These are phyloP conservation scores for Candida incommunis DNA, from an alignment of 805 yeast species.

Conservation along the genomic window DNA sequence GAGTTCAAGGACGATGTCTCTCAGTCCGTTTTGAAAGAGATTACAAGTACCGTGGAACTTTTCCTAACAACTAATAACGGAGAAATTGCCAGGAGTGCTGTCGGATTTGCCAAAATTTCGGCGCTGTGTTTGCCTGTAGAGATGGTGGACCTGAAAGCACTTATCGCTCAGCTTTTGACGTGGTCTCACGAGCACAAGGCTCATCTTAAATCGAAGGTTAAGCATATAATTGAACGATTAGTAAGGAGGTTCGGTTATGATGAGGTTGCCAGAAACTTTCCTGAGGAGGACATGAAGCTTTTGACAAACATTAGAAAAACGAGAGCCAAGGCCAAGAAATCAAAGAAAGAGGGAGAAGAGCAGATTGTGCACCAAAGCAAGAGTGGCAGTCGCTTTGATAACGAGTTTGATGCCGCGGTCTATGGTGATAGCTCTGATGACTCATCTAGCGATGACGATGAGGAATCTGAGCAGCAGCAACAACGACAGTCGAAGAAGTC, in stretches of 20 bases:
- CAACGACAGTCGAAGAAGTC: too few species aligned
- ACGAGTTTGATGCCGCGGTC: slow-evolving; percentile 87
- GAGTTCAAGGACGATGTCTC: slow-evolving; percentile 66
- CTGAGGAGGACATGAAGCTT: slow-evolving; percentile 78
- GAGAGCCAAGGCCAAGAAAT: slow-evolving; percentile 47
- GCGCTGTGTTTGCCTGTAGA: slow-evolving; percentile 73
- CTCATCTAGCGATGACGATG: slow-evolving; percentile 37
- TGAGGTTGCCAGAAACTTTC: slow-evolving; percentile 66
- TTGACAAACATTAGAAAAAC: slow-evolving; percentile 75
- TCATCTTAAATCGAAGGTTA: slow-evolving; percentile 83
- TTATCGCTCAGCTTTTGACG: slow-evolving; percentile 60
- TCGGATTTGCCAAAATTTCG: slow-evolving; percentile 89
- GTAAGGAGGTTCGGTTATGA: slow-evolving; percentile 87
- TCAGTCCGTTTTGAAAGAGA: slow-evolving; percentile 48
- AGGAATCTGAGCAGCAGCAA: slow-evolving; percentile 16
- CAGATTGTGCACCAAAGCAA: slow-evolving; percentile 19
- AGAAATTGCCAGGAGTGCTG: slow-evolving; percentile 87
- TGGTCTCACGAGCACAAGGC: slow-evolving; percentile 97
- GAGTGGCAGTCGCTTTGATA: slow-evolving; percentile 40
- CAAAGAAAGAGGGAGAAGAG: slow-evolving; percentile 17
- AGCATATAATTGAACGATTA: slow-evolving; percentile 84
- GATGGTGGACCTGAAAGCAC: slow-evolving; percentile 46
- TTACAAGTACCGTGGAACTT: slow-evolving; percentile 74
- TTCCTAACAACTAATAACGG: slow-evolving; percentile 82
- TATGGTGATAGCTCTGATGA: slow-evolving; percentile 61